Evolutionary conservation across 805 yeast species (phyloP), one percentile per base, ranked within the genome.

Genomic region (Ogataea pignaliae): DNA sequence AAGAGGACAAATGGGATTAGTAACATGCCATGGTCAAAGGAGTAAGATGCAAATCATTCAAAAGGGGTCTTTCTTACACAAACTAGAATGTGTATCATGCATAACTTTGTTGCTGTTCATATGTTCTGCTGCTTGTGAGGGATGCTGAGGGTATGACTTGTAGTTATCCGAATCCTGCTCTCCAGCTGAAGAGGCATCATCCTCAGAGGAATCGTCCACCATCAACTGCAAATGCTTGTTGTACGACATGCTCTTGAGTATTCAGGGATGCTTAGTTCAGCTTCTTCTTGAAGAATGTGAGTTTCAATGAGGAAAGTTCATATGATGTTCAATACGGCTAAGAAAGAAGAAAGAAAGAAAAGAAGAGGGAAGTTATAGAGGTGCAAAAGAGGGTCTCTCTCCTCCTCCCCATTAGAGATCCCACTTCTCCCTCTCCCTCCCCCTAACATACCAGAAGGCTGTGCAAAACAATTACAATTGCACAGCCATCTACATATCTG

Each of bases 191-290:
- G 29, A 18, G 29, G 17, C 17, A 9, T 47, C 53, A 12, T 50
- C 52, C n/a, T 37, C 52, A 17, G 53, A 52, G 17, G 52, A 49
- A 11, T 49, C 50, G 18, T 50, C 53, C 10, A 50, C 47, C 15
- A 50, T 33, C 42, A 48, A 40, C 37, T 50, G 47, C 34, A 53
- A 41, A 34, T 50, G 56, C 41, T 50, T 53, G 38, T 53, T 53
- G 44, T 53, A 53, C 16, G 54, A 47, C 56, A 53, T 50, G 12
- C 31, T 29, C 12, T 29, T 7, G 16, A 10, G 21, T 26, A n/a
- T 15, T 16, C 17, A 16, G 3, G n/a, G n/a, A n/a, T n/a, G n/a
- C n/a, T n/a, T n/a, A n/a, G n/a, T n/a, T n/a, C 12, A 15, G 13
- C 5, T 16, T 11, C 12, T 15, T 15, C n/a, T 18, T 15, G 15